Evolutionary conservation across 192 early-diverging fungal genomes (phyloP).

Genomic region (Chytriomyces sp.): DNA sequence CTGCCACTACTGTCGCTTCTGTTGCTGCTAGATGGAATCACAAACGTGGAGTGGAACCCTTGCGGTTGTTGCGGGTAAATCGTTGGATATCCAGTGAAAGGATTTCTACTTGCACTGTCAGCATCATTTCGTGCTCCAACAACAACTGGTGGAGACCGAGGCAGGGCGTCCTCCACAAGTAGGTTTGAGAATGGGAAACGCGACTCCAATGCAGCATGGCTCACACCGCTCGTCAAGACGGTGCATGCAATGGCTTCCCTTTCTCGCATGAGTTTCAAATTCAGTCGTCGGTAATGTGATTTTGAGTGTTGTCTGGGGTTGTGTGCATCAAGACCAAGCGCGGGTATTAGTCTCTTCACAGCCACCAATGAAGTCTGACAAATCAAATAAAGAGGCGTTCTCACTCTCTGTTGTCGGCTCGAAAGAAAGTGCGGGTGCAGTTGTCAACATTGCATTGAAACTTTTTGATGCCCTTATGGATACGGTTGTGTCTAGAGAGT

Average conservation of each 20-base stretch:
- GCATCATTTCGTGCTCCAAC: no score
- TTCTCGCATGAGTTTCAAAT: not conserved
- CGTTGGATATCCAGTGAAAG: no score
- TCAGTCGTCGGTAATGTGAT: conserved; percentile 14
- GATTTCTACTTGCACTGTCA: no score
- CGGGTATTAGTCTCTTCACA: no score
- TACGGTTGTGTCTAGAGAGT: conserved; percentile 35
- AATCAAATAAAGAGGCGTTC: not conserved
- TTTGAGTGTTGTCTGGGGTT: conserved; percentile 9
- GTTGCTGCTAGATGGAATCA: no score
- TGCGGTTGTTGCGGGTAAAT: no score
- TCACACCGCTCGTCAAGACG: not conserved
- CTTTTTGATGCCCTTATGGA: conserved; percentile 23
- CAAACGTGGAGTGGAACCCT: no score
- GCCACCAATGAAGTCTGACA: not conserved
- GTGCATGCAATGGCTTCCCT: conserved; percentile 8
- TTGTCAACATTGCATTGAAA: conserved; percentile 17
- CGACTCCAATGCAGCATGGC: not conserved
- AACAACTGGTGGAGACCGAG: no score
- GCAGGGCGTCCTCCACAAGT: not conserved
- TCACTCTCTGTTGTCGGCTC: conserved; percentile 28
- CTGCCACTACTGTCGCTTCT: no score
- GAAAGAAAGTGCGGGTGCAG: conserved; percentile 20
- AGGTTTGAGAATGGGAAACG: not conserved
- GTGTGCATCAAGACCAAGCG: no score